phyloP scores from a whole-genome alignment of 257 asterid species.

The Nicotiana obtusifolia region DNA sequence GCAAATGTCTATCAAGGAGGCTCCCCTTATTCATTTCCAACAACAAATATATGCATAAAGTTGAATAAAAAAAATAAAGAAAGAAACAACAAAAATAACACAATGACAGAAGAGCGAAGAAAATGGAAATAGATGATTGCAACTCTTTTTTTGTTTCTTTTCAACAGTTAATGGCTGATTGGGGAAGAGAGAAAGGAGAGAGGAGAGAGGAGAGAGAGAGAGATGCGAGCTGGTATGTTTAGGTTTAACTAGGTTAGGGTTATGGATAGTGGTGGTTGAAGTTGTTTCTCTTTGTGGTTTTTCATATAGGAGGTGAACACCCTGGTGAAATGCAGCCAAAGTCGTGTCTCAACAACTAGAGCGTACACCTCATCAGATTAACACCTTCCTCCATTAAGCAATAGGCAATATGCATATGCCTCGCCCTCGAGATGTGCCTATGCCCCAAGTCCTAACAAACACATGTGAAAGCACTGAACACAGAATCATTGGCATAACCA shows the following conservation, averaged over 20 bases:
- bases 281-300: too few species aligned
- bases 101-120: not conserved
- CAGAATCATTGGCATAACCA: conserved; percentile 3
- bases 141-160: not conserved
- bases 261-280: too few species aligned
- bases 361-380: not conserved
- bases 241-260: too few species aligned
- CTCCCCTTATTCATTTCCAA: not conserved
- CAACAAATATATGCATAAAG: not conserved
- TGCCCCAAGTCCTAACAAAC: not conserved
- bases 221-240: too few species aligned
- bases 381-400: not conserved
- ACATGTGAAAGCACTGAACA: not conserved
- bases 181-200: too few species aligned
- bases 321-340: not conserved
- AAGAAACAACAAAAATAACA: not conserved
- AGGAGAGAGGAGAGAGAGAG: too few species aligned
- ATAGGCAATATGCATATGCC: not conserved
- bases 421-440: not conserved
- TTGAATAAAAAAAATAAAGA: not conserved
- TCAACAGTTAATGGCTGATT: too few species aligned
- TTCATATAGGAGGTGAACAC: too few species aligned
- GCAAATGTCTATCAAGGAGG: not conserved
- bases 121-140: not conserved
- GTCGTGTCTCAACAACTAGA: not conserved